Conservation (phyloP, 768 basidiomycete genomes). For the Amanita inopinata region DNA sequence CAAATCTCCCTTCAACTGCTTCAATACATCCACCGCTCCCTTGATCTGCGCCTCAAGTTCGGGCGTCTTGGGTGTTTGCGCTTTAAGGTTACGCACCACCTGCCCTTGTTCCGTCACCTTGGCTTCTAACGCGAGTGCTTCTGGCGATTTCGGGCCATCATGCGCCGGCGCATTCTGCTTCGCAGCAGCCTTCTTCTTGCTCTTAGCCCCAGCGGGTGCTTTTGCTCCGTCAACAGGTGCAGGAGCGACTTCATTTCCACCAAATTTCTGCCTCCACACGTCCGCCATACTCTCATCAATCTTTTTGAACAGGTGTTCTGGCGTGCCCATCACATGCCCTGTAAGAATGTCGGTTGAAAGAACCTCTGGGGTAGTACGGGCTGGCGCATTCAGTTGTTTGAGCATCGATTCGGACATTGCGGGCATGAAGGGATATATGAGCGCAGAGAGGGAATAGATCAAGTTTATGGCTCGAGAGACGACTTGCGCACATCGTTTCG, state of each 20-base stretch:
- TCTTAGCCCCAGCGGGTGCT: constrained; percentile 15
- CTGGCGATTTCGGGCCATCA: constrained; percentile 58
- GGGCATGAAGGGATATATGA: constrained; percentile 96
- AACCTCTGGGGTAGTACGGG: constrained; percentile 64
- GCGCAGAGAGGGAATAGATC: constrained; percentile 79
- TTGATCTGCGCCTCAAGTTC: constrained; percentile 55
- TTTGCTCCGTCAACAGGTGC: constrained; percentile 14
- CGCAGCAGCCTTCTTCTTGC: constrained; percentile 47
- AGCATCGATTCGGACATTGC: constrained; percentile 75
- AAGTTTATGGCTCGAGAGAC: constrained; percentile 85
- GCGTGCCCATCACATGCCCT: constrained; percentile 77
- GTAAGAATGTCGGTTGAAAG: constrained; percentile 77
- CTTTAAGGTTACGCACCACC: constrained; percentile 63
- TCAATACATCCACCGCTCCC: constrained; percentile 52
- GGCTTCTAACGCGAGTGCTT: constrained; percentile 61
- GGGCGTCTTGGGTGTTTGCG: constrained; percentile 43
- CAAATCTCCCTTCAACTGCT: constrained; percentile 55
- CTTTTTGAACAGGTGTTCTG: constrained; percentile 87
- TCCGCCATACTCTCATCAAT: constrained; percentile 90
- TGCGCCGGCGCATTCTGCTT: constrained; percentile 31
- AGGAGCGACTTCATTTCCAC: constrained; percentile 45
- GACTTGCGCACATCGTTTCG: constrained; percentile 83
- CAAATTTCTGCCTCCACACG: constrained; percentile 71
- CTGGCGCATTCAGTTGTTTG: constrained; percentile 80
- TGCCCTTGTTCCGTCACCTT: constrained; percentile 72